Conservation (phyloP, 176 grass and related monocot genomes). For the Oryza glumipatula region DNA sequence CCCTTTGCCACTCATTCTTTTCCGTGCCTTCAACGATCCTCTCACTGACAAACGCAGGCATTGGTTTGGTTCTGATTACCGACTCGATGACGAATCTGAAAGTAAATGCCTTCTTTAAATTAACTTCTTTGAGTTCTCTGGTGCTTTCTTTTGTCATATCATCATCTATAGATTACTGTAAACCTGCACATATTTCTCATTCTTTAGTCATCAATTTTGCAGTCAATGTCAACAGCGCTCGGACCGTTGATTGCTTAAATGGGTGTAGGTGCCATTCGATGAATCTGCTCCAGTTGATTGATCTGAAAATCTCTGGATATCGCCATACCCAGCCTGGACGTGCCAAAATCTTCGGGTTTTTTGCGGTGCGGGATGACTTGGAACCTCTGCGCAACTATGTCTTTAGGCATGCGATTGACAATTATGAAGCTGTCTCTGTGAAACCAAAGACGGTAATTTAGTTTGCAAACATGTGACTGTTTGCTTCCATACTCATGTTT, state of each 20-base stretch:
- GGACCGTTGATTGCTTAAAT: slow-evolving; percentile 25
- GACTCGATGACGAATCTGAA: slow-evolving; percentile 33
- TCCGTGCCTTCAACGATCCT: slow-evolving; percentile 28
- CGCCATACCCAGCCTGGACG: slow-evolving; percentile 6
- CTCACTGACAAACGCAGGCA: neutral
- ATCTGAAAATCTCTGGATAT: slow-evolving; percentile 41
- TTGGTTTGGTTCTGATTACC: neutral
- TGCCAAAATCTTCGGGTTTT: slow-evolving; percentile 45
- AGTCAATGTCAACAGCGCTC: slow-evolving; percentile 22
- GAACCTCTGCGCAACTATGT: slow-evolving; percentile 47
- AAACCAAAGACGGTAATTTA: neutral
- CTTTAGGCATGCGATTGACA: slow-evolving; percentile 24
- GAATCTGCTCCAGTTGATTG: slow-evolving; percentile 25
- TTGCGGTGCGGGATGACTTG: neutral
- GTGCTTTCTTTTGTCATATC: neutral
- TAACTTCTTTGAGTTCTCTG: neutral
- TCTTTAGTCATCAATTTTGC: slow-evolving; percentile 3
- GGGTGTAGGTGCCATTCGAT: neutral
- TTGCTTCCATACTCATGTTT: neutral
- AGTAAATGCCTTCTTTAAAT: slow-evolving; percentile 5
- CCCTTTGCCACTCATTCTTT: slow-evolving; percentile 25
- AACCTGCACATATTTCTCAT: neutral
- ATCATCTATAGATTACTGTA: neutral
- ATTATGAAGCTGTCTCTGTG: slow-evolving; percentile 26
- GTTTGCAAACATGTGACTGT: neutral